phyloP scores from a whole-genome alignment of 2,329 filamentous ascomycete species.

The Biscogniauxia mediterranea region DNA sequence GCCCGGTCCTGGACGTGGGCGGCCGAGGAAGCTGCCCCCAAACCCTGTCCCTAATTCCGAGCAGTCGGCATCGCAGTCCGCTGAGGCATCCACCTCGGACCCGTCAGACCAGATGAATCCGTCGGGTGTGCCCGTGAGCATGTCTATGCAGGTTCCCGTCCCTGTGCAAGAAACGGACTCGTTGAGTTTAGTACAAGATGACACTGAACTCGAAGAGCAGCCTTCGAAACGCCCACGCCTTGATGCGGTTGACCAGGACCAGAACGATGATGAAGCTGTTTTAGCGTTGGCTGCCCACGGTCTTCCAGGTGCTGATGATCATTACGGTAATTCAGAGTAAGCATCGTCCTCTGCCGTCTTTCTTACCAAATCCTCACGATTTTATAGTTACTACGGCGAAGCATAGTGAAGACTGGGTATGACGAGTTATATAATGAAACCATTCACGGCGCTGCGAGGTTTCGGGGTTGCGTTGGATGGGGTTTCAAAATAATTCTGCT shows the following conservation, averaged over 20 bases:
- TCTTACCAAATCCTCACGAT: constrained; percentile 8
- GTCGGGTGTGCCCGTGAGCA: constrained; percentile 6
- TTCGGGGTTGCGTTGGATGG: background rate
- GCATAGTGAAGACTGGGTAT: constrained; percentile 16
- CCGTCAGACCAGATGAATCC: constrained; percentile 11
- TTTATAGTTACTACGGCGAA: constrained; percentile 29
- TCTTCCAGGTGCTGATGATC: constrained; percentile 22
- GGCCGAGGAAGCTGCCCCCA: constrained; percentile 47
- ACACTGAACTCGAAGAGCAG: constrained; percentile 27
- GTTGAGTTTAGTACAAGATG: constrained; percentile 18
- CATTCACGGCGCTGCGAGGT: background rate
- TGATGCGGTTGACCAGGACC: constrained; percentile 21
- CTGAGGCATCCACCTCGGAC: constrained; percentile 5
- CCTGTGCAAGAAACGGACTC: constrained; percentile 19
- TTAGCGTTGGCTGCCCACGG: constrained; percentile 30
- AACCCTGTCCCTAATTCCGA: constrained; percentile 12
- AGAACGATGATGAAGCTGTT: constrained; percentile 29
- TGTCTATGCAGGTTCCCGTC: constrained; percentile 12
- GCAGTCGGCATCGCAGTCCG: constrained; percentile 5
- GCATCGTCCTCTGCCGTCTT: constrained; percentile 4
- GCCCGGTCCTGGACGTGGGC: constrained; percentile 56
- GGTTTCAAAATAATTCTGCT: background rate
- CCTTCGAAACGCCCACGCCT: constrained; percentile 33
- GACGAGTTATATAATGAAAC: background rate
- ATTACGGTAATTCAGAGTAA: constrained; percentile 29